Percentiles rank a stretch among this genome's conserved stretches.
These are phyloP conservation scores for Lactarius trivialis DNA, from an alignment of 768 basidiomycete genomes.

Conservation along the genomic window DNA sequence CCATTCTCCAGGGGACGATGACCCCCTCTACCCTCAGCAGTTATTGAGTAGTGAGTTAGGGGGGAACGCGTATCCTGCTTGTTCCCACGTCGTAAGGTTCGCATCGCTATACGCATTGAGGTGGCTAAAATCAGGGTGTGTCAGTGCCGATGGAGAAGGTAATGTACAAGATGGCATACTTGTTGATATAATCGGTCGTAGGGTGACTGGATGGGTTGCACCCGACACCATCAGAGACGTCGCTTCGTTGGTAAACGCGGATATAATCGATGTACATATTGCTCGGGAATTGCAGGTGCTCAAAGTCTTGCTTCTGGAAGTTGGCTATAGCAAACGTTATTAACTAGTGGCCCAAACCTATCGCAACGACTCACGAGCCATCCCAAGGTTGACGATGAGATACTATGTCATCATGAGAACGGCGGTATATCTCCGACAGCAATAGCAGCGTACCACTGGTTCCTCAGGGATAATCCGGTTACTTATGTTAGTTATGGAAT, in stretches of 20 bases:
- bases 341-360: constrained; percentile 1
- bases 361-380: constrained; percentile 45
- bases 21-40: constrained; percentile 8
- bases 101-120: constrained; percentile 65
- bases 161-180: constrained; percentile 33
- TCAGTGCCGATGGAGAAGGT: not conserved
- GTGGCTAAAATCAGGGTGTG: constrained; percentile 29
- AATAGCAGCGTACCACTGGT: constrained; percentile 64
- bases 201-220: constrained; percentile 78
- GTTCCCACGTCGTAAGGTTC: constrained; percentile 80
- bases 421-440: constrained; percentile 18
- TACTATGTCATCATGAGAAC: constrained; percentile 41
- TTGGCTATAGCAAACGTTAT: constrained; percentile 33
- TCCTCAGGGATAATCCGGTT: constrained; percentile 77
- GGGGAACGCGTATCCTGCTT: constrained; percentile 71
- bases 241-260: constrained; percentile 77
- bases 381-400: constrained; percentile 79
- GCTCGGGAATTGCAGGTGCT: constrained; percentile 68
- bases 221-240: constrained; percentile 57
- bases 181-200: constrained; percentile 71
- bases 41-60: constrained; percentile 40
- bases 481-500: constrained; percentile 49
- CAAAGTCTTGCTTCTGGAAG: constrained; percentile 70
- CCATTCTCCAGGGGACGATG: not conserved
- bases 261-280: constrained; percentile 87